A percentile compares a stretch with the other conserved stretches of the same genome.
Conservation (phyloP, 176 grass and related monocot genomes). For the Saccharum spontaneum region DNA sequence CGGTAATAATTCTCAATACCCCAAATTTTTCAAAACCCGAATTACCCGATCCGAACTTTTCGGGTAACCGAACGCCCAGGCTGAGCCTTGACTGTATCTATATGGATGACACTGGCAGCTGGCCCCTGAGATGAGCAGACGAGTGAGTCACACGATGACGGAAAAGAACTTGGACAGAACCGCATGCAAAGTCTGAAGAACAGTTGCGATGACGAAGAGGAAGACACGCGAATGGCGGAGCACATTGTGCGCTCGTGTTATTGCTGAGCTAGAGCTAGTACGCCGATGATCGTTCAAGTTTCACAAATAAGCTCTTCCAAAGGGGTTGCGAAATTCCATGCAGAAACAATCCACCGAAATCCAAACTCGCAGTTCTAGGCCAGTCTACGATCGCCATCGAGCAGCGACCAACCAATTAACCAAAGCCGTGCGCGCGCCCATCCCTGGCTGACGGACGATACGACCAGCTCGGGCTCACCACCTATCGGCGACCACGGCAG, state of each 20-base stretch:
- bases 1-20: too few relatives aligned
- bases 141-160: background rate
- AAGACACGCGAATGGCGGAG: background rate
- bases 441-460: background rate
- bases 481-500: background rate
- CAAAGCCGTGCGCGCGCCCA: background rate
- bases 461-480: background rate
- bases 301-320: conserved; percentile 24
- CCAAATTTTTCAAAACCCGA: too few relatives aligned
- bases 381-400: conserved; percentile 20
- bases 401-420: background rate
- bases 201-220: background rate
- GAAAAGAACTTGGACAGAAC: background rate
- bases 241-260: conserved; percentile 14
- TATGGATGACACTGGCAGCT: background rate
- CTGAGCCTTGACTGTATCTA: too few relatives aligned
- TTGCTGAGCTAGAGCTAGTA: background rate
- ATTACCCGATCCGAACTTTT: too few relatives aligned
- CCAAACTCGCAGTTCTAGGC: conserved; percentile 41
- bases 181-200: background rate
- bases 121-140: background rate
- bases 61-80: too few relatives aligned
- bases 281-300: conserved; percentile 14
- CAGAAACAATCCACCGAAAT: conserved; percentile 33
- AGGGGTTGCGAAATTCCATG: conserved; percentile 29